Conservation (phyloP, 2,329 filamentous ascomycete species). For the Alternaria hordeiaustralica region DNA sequence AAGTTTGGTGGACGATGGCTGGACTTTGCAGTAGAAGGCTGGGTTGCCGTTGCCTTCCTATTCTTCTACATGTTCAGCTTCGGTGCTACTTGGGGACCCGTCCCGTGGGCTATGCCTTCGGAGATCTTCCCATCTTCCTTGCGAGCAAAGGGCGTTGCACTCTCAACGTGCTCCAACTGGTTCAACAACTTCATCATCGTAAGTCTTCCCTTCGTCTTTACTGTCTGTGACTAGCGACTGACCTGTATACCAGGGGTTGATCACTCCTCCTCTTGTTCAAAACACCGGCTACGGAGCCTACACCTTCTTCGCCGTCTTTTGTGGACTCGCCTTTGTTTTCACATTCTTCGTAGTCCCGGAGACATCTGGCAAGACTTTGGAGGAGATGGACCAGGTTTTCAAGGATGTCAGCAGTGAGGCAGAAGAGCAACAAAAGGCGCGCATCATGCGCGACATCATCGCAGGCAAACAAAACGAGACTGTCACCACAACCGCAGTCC, state of each 20-base stretch:
- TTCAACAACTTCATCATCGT: constrained; percentile 68
- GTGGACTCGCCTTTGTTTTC: constrained; percentile 42
- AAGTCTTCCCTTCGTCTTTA: constrained; percentile 8
- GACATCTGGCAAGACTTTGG: constrained; percentile 43
- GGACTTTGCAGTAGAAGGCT: constrained; percentile 59
- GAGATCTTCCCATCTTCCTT: constrained; percentile 70
- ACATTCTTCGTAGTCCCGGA: constrained; percentile 46
- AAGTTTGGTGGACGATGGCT: constrained; percentile 60
- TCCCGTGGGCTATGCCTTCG: constrained; percentile 57
- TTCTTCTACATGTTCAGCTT: constrained; percentile 70
- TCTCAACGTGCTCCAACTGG: constrained; percentile 70
- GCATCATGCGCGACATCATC: constrained; percentile 42
- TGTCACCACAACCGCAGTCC: background rate
- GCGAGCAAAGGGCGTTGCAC: constrained; percentile 69
- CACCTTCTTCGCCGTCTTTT: constrained; percentile 49
- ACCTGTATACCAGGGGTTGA: constrained; percentile 59
- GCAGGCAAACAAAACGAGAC: constrained; percentile 18
- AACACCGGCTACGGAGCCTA: constrained; percentile 59
- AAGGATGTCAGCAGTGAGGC: constrained; percentile 43
- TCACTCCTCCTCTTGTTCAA: constrained; percentile 69
- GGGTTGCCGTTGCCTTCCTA: constrained; percentile 64
- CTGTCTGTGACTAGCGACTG: constrained; percentile 44
- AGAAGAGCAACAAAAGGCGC: constrained; percentile 41
- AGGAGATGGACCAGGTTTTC: constrained; percentile 50
- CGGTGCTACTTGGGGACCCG: constrained; percentile 64